Evolutionary conservation across 108 stramenopile species (phyloP).

Genomic region (Fragilariopsis cylindrus): DNA sequence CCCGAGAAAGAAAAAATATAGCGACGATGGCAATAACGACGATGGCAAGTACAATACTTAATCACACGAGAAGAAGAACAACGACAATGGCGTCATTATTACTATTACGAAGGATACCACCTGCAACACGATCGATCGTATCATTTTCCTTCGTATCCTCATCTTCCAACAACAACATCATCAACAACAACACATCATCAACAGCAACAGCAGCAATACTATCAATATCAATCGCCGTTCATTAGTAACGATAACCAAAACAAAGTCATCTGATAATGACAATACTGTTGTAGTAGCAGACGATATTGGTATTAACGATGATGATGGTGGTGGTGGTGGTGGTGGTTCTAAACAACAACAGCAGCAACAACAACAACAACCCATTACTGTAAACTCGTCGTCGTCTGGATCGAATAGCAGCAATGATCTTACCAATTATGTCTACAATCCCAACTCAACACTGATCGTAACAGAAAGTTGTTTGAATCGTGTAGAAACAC

Average conservation of each 20-base stretch:
- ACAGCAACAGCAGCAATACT: neutral
- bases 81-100: too few relatives aligned
- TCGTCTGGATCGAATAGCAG: neutral
- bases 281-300: neutral
- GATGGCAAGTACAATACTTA: too few relatives aligned
- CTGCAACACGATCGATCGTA: too few relatives aligned
- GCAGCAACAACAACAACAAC: neutral
- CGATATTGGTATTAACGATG: neutral
- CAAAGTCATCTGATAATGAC: neutral
- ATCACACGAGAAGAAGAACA: too few relatives aligned
- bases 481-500: constrained; percentile 32
- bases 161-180: too few relatives aligned
- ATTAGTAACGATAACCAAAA: constrained; percentile 13
- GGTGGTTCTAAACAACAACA: too few relatives aligned
- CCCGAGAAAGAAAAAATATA: too few relatives aligned
- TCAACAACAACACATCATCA: too few relatives aligned
- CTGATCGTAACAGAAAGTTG: constrained; percentile 42
- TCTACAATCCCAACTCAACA: constrained; percentile 17
- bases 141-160: too few relatives aligned
- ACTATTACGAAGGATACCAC: too few relatives aligned
- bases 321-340: neutral
- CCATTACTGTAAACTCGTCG: neutral
- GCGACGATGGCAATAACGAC: too few relatives aligned
- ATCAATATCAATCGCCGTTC: neutral
- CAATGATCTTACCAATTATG: neutral